Base-by-base conservation (phyloP, 345 rosid genomes). In the Pistacia vera region DNA sequence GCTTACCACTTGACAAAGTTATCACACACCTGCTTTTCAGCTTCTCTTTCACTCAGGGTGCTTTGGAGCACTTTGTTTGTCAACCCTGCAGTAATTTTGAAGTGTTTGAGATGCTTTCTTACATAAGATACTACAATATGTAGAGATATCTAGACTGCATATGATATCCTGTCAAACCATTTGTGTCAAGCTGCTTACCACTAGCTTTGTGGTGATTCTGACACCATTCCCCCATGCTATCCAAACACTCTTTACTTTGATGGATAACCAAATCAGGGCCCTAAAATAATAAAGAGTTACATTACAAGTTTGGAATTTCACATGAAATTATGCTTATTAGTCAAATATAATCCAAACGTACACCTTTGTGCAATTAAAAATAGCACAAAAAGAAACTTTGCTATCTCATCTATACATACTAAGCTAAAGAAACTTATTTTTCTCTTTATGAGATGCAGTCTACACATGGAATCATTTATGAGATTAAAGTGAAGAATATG, bases 201-300 rank as follows among this genome's bases (percentile, higher is more conserved):
- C 98, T 96, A 73, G 88, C 93, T 35, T 83, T 91, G 67, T 93
- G 99, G 86, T 93, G 98, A 71, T 63, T 80, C 84, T 87, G 92
- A 81, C 98, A 96, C 99, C 99, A 92, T 44, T 96, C 98, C 66
- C 90, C 91, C 97, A 93, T 93, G 75, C 80, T 74, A 78, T 91
- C 92, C 75, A 96, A 44, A 71, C 97, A 93, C 58, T 90, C 93
- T 76, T 85, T 82, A 18, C 85, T 83, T 80, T 96, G 99, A 87
- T 92, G 91, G 77, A 96, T 83, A 77, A 96, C 97, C 81, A 93
- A 72, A 82, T 91, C 93, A 75, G 99, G 98, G 77, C 99, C 98
- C 97, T 96, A 63, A 52, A 52, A 87, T 16, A 72, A 75, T 76
- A 71, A 59, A 66, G 13, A 73, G 54, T 36, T 14, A 36, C 46